Evolutionary conservation across 495 filamentous ascomycete genomes (phyloP), one percentile per base, ranked within the genome.

Genomic region (Trichoderma gamsii): DNA sequence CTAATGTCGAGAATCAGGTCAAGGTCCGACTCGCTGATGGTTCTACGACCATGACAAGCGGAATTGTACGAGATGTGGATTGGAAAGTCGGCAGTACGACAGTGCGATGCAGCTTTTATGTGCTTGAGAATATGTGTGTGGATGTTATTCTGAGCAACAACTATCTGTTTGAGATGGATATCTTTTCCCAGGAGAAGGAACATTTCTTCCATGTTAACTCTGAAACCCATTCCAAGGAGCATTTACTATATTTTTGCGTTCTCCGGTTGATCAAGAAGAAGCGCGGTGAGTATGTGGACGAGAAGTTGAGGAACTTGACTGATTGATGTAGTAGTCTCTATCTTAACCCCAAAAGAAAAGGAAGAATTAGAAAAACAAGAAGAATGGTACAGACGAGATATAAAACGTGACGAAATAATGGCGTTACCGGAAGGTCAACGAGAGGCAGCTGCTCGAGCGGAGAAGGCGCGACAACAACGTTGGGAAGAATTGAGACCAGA

Each of bases 11-110:
- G 8, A 56, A 43, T 56, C 43, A 21, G n/a, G 59, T 70, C 43
- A 64, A 69, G 18, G 25, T 68, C 66, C 32, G 44, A 27, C 59
- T 63, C 21, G 41, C 59, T 18, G 66, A 66, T 44, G 44, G 68
- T 0, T 69, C 66, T 52, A 44, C 44, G 18, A 46, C 70, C n/a
- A 38, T 66, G 21, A 61, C 56, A 18, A 27, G 61, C 21, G 63
- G 49, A 27, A 64, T 70, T 12, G 23, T 68, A 25, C n/a, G 38
- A 23, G 59, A 59, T 63, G 13, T 68, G 11, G 1, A 27, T 16
- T 63, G 68, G 65, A 56, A 64, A 52, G 38, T 63, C 18, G 67
- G 63, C 41, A 43, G 63, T 21, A 56, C 59, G 43, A 15, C 67
- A 15, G 29, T 27, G 23, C 35, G 29, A 46, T 68, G 67, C 65